Conservation (phyloP, 306 rosid genomes). For the Herpetospermum pedunculosum region DNA sequence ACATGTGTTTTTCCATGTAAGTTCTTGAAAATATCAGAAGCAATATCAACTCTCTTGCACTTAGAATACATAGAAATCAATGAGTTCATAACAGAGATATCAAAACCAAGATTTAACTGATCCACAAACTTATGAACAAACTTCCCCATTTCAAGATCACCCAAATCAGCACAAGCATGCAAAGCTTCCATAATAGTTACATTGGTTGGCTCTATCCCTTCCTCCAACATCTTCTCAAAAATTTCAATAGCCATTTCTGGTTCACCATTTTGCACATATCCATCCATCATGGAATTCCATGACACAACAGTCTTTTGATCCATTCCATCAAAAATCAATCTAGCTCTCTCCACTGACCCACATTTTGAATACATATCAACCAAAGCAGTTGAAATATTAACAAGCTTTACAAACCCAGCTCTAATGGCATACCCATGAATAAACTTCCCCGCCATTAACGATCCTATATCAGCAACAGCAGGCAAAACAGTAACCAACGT, state of each 20-base stretch:
- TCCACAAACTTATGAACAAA: slow-evolving; percentile 45
- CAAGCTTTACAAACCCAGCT: slow-evolving; percentile 48
- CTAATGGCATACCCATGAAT: slow-evolving; percentile 58
- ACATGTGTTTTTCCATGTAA: slow-evolving; percentile 51
- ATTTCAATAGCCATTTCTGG: slow-evolving; percentile 47
- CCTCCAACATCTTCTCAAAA: slow-evolving; percentile 58
- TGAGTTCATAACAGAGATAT: slow-evolving; percentile 65
- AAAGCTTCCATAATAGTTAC: slow-evolving; percentile 68
- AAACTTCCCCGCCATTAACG: slow-evolving; percentile 53
- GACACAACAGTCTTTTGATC: slow-evolving; percentile 55
- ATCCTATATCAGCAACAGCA: slow-evolving; percentile 61
- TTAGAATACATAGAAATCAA: slow-evolving; percentile 89
- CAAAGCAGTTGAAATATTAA: slow-evolving; percentile 53
- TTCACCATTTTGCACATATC: slow-evolving; percentile 55
- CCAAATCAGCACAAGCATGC: slow-evolving; percentile 76
- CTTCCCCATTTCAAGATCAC: slow-evolving; percentile 52
- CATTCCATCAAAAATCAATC: slow-evolving; percentile 52
- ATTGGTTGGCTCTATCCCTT: slow-evolving; percentile 51
- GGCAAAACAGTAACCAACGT: slow-evolving; percentile 77
- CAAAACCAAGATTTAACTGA: slow-evolving; percentile 31
- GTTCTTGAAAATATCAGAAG: slow-evolving; percentile 43
- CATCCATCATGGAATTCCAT: slow-evolving; percentile 85
- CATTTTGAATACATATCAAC: slow-evolving; percentile 83
- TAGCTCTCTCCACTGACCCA: slow-evolving; percentile 37
- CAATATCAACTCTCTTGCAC: slow-evolving; percentile 65